Conservation (phyloP, 805 yeast genomes). For the Candida germanica region DNA sequence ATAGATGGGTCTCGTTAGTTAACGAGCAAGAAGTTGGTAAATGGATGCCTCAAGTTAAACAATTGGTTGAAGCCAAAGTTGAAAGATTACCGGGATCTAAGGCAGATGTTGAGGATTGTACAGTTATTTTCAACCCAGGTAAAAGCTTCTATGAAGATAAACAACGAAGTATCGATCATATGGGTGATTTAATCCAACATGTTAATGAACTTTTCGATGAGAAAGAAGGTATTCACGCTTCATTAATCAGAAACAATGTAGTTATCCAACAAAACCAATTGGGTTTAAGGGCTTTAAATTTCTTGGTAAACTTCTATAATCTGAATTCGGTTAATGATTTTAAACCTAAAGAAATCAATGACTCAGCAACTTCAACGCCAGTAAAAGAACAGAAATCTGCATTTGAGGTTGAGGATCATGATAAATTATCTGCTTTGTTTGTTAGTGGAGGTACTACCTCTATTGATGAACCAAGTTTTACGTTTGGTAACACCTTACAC, state of each 20-base stretch:
- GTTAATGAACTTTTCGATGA: slow-evolving; percentile 71
- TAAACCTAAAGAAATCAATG: slow-evolving; percentile 18
- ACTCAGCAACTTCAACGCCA: slow-evolving; percentile 12
- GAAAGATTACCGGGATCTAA: slow-evolving; percentile 82
- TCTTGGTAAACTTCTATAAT: slow-evolving; percentile 41
- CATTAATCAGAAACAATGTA: slow-evolving; percentile 63
- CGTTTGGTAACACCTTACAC: slow-evolving; percentile 45
- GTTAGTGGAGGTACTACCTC: slow-evolving; percentile 66
- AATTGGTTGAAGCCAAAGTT: slow-evolving; percentile 54
- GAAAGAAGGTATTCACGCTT: slow-evolving; percentile 61
- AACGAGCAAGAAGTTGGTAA: slow-evolving; percentile 43
- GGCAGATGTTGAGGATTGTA: slow-evolving; percentile 70
- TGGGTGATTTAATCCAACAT: slow-evolving; percentile 85
- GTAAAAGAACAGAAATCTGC: slow-evolving; percentile 6
- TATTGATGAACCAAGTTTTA: slow-evolving; percentile 66
- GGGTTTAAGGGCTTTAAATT: slow-evolving; percentile 53
- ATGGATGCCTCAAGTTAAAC: slow-evolving; percentile 60
- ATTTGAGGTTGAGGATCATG: background rate
- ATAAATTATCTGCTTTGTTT: slow-evolving; percentile 28
- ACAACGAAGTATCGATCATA: slow-evolving; percentile 61
- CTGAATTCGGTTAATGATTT: slow-evolving; percentile 22
- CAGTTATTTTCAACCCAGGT: slow-evolving; percentile 74
- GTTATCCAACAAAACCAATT: slow-evolving; percentile 67
- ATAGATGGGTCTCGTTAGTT: slow-evolving; percentile 61
- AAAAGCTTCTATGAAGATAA: slow-evolving; percentile 55